Percentiles rank a stretch among this genome's conserved stretches.
These are phyloP conservation scores for Houttuynia cordata DNA, from an alignment of 164 flowering plant species.

Conservation along the genomic window DNA sequence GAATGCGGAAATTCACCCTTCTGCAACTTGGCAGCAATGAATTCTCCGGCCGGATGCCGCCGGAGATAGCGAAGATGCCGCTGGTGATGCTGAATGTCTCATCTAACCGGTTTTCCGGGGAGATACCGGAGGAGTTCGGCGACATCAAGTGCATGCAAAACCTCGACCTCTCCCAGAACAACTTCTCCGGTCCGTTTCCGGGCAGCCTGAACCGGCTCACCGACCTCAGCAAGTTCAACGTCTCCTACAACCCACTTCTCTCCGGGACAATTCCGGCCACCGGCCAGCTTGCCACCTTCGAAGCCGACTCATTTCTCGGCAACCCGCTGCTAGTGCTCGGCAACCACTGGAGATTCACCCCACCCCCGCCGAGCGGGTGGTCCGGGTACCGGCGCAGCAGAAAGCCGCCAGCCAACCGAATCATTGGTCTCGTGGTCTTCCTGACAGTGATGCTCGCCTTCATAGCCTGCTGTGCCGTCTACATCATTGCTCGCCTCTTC, in stretches of 20 bases:
- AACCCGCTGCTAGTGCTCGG: conserved; percentile 32
- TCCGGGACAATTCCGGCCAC: conserved; percentile 52
- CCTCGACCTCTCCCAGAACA: conserved; percentile 76
- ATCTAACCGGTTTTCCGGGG: conserved; percentile 44
- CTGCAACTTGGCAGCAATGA: conserved; percentile 47
- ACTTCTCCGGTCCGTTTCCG: conserved; percentile 73
- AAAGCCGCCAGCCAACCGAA: neutral
- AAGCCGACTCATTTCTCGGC: conserved; percentile 56
- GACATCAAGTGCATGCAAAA: conserved; percentile 47
- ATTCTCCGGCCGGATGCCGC: conserved; percentile 48
- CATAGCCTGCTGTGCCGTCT: conserved; percentile 23
- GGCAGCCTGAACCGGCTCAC: conserved; percentile 34
- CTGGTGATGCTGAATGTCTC: conserved; percentile 58
- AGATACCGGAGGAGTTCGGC: conserved; percentile 51
- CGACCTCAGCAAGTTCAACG: conserved; percentile 71
- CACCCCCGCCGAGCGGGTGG: neutral
- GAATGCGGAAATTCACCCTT: conserved; percentile 59
- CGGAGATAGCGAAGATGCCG: conserved; percentile 36
- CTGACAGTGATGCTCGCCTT: conserved; percentile 23
- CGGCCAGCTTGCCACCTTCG: conserved; percentile 76
- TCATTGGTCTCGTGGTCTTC: conserved; percentile 19
- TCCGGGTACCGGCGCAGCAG: no score
- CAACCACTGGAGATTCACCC: neutral
- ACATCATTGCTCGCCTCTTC: conserved; percentile 3
- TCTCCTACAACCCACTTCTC: conserved; percentile 65